Conservation (phyloP, 495 filamentous ascomycete species). For the Penicillium coffeae region DNA sequence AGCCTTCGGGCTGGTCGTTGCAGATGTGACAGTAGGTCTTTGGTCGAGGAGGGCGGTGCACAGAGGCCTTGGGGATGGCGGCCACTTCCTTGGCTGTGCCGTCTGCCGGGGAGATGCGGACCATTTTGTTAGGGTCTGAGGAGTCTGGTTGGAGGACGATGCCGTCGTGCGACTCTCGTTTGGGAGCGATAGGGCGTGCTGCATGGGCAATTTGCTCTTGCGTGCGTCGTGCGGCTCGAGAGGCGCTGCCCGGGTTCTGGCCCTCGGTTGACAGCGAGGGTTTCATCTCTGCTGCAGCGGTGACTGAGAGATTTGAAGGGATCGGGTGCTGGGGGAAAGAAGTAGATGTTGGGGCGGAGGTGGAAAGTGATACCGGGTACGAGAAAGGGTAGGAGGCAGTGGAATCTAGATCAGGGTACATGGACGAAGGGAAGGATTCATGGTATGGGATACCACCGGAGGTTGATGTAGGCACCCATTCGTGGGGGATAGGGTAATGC, state of each 20-base stretch:
- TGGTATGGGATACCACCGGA: slow-evolving; percentile 22
- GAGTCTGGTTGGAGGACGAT: slow-evolving; percentile 22
- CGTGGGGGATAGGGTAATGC: slow-evolving; percentile 26
- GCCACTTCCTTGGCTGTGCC: slow-evolving; percentile 58
- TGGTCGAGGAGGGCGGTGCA: slow-evolving; percentile 69
- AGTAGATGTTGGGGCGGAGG: slow-evolving; percentile 33
- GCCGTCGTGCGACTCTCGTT: slow-evolving; percentile 28
- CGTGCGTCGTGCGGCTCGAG: slow-evolving; percentile 38
- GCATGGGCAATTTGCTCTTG: slow-evolving; percentile 44
- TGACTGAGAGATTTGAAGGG: neutral
- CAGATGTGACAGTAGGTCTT: slow-evolving; percentile 75
- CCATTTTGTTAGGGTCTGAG: slow-evolving; percentile 44
- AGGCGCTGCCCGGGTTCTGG: slow-evolving; percentile 26
- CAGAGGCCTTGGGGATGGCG: slow-evolving; percentile 65
- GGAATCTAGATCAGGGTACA: slow-evolving; percentile 29
- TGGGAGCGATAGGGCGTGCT: slow-evolving; percentile 44
- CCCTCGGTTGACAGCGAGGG: slow-evolving; percentile 33
- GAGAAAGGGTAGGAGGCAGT: slow-evolving; percentile 24
- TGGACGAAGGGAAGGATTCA: slow-evolving; percentile 25
- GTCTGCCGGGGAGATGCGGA: slow-evolving; percentile 53
- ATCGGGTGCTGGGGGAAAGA: slow-evolving; percentile 9
- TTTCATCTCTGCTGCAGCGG: slow-evolving; percentile 30
- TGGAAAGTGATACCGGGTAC: slow-evolving; percentile 29
- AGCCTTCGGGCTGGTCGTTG: slow-evolving; percentile 75
- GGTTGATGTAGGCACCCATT: slow-evolving; percentile 34